Conservation (phyloP, 345 rosid genomes). For the Populus tremula region DNA sequence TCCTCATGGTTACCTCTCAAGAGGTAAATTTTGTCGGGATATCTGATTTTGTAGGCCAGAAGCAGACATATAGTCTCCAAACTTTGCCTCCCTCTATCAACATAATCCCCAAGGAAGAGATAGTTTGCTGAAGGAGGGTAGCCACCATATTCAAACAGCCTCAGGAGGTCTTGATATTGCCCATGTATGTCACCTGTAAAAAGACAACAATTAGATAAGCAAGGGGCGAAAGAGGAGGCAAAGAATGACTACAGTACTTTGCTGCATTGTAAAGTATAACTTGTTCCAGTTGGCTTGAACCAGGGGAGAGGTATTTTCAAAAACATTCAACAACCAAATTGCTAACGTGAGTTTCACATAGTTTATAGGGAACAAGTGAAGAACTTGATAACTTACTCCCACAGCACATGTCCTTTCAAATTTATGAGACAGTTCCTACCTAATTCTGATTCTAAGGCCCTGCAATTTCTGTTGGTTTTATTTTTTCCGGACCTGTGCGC, state of each 20-base stretch:
- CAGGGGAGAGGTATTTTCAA: neutral
- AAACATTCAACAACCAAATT: neutral
- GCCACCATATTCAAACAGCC: slow-evolving; percentile 81
- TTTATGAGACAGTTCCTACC: neutral
- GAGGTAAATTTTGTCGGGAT: slow-evolving; percentile 66
- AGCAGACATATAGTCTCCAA: slow-evolving; percentile 94
- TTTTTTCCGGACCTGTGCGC: neutral
- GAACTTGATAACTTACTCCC: neutral
- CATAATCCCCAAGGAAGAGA: slow-evolving; percentile 94
- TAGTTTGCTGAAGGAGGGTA: slow-evolving; percentile 90
- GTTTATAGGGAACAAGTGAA: neutral
- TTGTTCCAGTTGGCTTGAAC: neutral
- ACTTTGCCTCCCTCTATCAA: slow-evolving; percentile 97
- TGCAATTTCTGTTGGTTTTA: no score
- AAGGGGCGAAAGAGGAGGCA: neutral
- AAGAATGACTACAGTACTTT: neutral
- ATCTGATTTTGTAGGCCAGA: slow-evolving; percentile 86
- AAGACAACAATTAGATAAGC: slow-evolving; percentile 14
- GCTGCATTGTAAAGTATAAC: neutral
- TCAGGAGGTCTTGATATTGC: slow-evolving; percentile 88
- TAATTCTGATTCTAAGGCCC: neutral
- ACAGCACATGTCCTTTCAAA: neutral
- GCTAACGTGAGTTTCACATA: neutral
- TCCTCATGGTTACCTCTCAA: slow-evolving; percentile 99
- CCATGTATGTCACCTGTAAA: slow-evolving; percentile 90